Base-by-base conservation (phyloP, 2,329 filamentous ascomycete genomes). In the Pseudomassariella vexata region DNA sequence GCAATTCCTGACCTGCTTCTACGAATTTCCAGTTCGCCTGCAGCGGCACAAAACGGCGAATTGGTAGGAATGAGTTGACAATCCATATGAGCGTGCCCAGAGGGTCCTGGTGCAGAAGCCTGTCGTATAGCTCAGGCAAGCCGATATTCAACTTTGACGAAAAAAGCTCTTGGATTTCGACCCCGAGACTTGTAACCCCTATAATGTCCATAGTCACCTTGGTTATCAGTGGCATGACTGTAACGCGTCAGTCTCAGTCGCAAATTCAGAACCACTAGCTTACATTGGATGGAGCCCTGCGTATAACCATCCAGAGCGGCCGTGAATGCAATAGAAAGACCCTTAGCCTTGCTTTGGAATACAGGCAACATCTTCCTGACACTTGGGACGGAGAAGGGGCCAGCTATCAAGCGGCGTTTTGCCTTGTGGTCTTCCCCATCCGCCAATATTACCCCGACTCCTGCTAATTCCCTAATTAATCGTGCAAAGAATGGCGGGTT, bases 21-120 rank as follows among this genome's bases (percentile, higher is more conserved):
- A 61, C 37, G 37, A 64, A 66, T 4, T 36, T 42, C 5, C 42
- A 47, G 35, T 68, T 68, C 2, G 58, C 57, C 25, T 56, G 34
- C 1, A 66, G 22, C 0, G 63, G 63, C 4, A 65, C 39, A 46
- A 60, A 55, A 1, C 39, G 36, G 9, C 57, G 50, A 5, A 59
- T 42, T 3, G 52, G 52, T 6, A 58, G 10, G 20, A 50, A 50
- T 11, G 46, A 45, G 28, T 62, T 55, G 10, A 59, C 36, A 14
- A 55, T 48, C 21, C 41, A 46, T 10, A 61, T 46, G 3, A 60
- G 19, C 9, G n/a, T n/a, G n/a, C 0, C 42, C 31, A 28, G 12
- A 5, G 9, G 26, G 17, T 9, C 16, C 12, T 53, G 52, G 10
- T 55, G 49, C 24, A 62, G 53, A 29, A 60, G 37, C 16, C 41